phyloP scores from a whole-genome alignment of 805 yeast genomes.

The Lachancea sp. region DNA sequence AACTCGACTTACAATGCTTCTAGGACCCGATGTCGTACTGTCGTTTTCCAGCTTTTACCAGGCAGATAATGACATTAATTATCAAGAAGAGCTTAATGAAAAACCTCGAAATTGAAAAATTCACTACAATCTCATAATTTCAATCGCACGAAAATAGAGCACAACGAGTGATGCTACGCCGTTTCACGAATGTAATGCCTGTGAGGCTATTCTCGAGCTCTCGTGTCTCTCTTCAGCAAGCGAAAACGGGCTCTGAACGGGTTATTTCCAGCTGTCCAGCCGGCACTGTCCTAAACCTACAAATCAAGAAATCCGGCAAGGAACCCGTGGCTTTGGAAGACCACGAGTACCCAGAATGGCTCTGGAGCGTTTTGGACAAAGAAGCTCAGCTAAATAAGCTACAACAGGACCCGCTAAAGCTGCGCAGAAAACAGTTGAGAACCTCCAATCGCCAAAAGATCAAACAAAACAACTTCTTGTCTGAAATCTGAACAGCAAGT shows the following conservation, averaged over 20 bases:
- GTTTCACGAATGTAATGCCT: neutral
- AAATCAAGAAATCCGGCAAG: conserved; percentile 70
- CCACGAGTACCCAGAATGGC: conserved; percentile 88
- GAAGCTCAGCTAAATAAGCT: conserved; percentile 51
- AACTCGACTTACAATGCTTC: neutral
- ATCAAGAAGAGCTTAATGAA: too few species aligned
- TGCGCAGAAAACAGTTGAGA: conserved; percentile 66
- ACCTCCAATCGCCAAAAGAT: conserved; percentile 61
- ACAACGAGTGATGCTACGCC: neutral
- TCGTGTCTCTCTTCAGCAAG: conserved; percentile 4
- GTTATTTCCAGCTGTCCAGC: conserved; percentile 50
- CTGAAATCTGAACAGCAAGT: conserved; percentile 38
- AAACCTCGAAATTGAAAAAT: neutral
- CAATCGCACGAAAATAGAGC: neutral
- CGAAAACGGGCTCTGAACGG: conserved; percentile 2
- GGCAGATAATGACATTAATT: neutral
- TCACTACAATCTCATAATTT: neutral
- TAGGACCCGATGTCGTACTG: neutral
- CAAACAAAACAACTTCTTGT: conserved; percentile 72
- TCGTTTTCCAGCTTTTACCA: neutral
- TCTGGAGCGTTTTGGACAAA: conserved; percentile 77
- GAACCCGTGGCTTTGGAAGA: conserved; percentile 88
- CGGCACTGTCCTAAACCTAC: conserved; percentile 67
- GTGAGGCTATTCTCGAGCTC: conserved; percentile 5
- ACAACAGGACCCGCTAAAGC: conserved; percentile 54